Evolutionary conservation across 371 early-diverging fungal genomes (phyloP).

Genomic region (Fennellomyces sp.): DNA sequence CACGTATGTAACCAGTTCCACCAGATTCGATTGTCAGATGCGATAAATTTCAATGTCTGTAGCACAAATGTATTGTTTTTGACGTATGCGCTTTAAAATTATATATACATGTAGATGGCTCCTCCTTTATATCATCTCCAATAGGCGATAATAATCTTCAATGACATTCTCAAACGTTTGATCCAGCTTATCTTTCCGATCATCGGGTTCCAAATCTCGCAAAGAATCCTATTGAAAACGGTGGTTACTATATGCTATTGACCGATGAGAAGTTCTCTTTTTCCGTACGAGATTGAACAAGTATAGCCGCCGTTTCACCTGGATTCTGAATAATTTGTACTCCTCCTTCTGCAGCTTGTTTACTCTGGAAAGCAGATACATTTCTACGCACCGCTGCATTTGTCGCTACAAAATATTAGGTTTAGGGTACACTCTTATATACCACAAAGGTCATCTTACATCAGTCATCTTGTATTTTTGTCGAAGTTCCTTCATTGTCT

Average conservation of each 20-base stretch:
- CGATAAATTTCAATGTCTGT: too few species aligned
- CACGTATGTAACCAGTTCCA: too few species aligned
- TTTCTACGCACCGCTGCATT: slow-evolving; percentile 77
- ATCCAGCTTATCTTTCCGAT: slow-evolving; percentile 72
- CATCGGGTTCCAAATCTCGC: slow-evolving; percentile 61
- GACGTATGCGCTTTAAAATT: background rate
- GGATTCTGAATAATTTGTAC: slow-evolving; percentile 68
- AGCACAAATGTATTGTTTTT: background rate
- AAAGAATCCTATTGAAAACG: slow-evolving; percentile 57
- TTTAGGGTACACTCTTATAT: background rate
- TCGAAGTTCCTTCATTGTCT: slow-evolving; percentile 45
- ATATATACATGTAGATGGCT: background rate
- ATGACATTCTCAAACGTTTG: slow-evolving; percentile 76
- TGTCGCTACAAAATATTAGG: slow-evolving; percentile 60
- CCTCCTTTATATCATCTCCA: slow-evolving; percentile 50
- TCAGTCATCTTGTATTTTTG: slow-evolving; percentile 62
- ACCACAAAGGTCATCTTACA: slow-evolving; percentile 24
- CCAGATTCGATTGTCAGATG: too few species aligned
- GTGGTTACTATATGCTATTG: background rate
- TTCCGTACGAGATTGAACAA: slow-evolving; percentile 68
- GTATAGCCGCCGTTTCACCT: slow-evolving; percentile 84
- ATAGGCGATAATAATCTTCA: slow-evolving; percentile 78
- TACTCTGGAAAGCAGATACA: slow-evolving; percentile 65
- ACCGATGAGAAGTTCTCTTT: background rate
- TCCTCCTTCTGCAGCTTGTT: slow-evolving; percentile 52